Base-by-base conservation (phyloP, 1,284 basidiomycete genomes). In the Puccinia horiana region DNA sequence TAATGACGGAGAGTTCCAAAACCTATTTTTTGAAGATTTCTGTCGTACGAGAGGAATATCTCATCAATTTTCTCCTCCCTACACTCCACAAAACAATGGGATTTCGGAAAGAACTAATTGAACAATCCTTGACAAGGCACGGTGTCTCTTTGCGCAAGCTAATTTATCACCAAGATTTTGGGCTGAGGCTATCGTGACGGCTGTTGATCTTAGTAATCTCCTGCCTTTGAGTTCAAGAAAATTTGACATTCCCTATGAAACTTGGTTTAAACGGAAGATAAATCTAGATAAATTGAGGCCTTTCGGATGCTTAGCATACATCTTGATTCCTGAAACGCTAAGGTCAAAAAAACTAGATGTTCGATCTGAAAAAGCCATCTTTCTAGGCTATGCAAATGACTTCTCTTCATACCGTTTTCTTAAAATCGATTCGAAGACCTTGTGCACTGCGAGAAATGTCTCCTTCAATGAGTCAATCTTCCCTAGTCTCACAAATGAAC, bases 11-110 rank as follows among this genome's bases (percentile, higher is more conserved):
- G n/a, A 70, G 29, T 44, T 70, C n/a, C 42, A 70, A 47, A 44
- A 44, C 16, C 42, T 26, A 23, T 70, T 63, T 35, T 67, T 67
- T 40, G 16, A 67, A 67, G 65, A 67, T 20, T 67, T 67, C 65
- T 67, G 65, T 42, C 23, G 8, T 32, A 42, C 5, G 4, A 37
- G 14, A 44, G 65, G 65, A 20, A 67, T 67, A 8, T 20, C 35
- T 44, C 67, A 70, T 12, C 8, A 20, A 5, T 70, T 74, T 26
- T 87, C 86, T 16, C 84, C 87, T 0, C 88, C 88, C 74, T 85
- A 89, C 79, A 86, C 87, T 2, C 87, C 87, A 2, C 83, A 85
- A 73, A 26, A 85, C 82, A 88, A 87, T 84, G 81, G 87, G 84
- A 83, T 85, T 56, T 84, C 86, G 0, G 84, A 86, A 83, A 72